Evolutionary conservation across 495 filamentous ascomycete genomes (phyloP).

Genomic region (Hapsidospora chrysogenum): DNA sequence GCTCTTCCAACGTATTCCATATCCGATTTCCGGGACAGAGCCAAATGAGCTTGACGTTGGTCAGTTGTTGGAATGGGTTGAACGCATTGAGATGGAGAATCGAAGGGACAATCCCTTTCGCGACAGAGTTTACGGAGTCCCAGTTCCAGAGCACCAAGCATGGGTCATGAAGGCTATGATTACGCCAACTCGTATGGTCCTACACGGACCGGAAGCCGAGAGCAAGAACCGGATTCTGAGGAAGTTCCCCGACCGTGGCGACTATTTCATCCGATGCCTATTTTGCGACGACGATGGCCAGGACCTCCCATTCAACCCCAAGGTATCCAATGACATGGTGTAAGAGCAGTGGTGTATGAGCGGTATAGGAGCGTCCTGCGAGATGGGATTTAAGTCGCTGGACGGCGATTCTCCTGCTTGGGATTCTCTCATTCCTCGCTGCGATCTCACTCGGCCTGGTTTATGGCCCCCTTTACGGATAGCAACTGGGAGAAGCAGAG

Average conservation of each 20-base stretch:
- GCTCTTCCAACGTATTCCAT: conserved; percentile 29
- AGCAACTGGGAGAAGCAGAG: conserved; percentile 19
- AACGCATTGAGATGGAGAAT: conserved; percentile 18
- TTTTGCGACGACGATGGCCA: conserved; percentile 53
- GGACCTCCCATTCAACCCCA: conserved; percentile 37
- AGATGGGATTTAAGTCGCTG: conserved; percentile 43
- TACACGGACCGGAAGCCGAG: conserved; percentile 56
- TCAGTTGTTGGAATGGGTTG: conserved; percentile 26
- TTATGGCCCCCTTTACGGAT: conserved; percentile 50
- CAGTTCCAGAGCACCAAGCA: conserved; percentile 12
- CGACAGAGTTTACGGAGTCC: conserved; percentile 9
- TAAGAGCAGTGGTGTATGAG: conserved; percentile 33
- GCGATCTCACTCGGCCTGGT: conserved; percentile 51
- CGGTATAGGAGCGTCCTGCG: conserved; percentile 43
- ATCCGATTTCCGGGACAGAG: conserved; percentile 29
- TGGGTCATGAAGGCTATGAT: conserved; percentile 45
- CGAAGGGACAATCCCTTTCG: conserved; percentile 11
- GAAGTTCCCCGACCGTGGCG: conserved; percentile 42
- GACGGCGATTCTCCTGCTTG: conserved; percentile 46
- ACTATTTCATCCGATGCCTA: conserved; percentile 50
- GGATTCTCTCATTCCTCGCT: conserved; percentile 75
- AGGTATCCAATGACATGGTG: conserved; percentile 33
- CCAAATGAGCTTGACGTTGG: conserved; percentile 21
- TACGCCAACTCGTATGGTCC: conserved; percentile 49
- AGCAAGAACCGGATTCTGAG: conserved; percentile 58